These are phyloP conservation scores for Cytidiella melzeri DNA, from an alignment of 768 basidiomycete species.

Conservation along the genomic window DNA sequence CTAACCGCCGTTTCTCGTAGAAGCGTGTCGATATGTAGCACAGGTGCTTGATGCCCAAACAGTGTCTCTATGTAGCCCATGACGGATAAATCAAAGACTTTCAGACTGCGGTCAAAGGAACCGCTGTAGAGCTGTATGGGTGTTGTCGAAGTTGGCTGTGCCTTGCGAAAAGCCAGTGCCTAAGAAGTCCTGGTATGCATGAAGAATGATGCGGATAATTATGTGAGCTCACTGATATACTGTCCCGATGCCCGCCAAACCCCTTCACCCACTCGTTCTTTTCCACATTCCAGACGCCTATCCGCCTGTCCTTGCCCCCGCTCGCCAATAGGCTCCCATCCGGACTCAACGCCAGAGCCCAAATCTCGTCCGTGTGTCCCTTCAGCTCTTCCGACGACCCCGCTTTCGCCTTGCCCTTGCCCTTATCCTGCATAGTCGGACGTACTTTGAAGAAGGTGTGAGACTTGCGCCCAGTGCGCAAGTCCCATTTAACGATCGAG, in stretches of 20 bases:
- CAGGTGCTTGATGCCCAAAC: conserved; percentile 93
- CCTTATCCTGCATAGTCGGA: conserved; percentile 39
- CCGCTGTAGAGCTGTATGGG: conserved; percentile 58
- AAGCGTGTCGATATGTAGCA: conserved; percentile 73
- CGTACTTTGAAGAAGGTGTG: conserved; percentile 57
- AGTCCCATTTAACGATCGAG: conserved; percentile 79
- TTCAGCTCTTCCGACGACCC: conserved; percentile 35
- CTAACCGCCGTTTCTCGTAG: conserved; percentile 81
- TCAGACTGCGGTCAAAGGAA: conserved; percentile 84
- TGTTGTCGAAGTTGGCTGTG: conserved; percentile 30
- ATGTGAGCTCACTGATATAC: conserved; percentile 57
- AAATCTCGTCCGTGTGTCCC: conserved; percentile 86
- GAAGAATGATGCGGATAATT: not conserved
- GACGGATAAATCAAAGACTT: conserved; percentile 76
- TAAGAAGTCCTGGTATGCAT: conserved; percentile 24
- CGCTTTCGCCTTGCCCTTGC: conserved; percentile 51
- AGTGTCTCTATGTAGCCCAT: conserved; percentile 95
- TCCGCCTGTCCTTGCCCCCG: conserved; percentile 74
- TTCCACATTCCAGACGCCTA: conserved; percentile 85
- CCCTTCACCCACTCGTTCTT: conserved; percentile 71
- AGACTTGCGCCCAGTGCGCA: conserved; percentile 55
- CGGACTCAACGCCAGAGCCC: conserved; percentile 75
- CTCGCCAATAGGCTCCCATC: conserved; percentile 85
- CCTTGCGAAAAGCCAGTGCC: conserved; percentile 74
- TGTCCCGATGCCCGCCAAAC: conserved; percentile 73